Evolutionary conservation across 1,284 basidiomycete species (phyloP), one percentile per base, ranked within the genome.

Genomic region (Fistulina hepatica): DNA sequence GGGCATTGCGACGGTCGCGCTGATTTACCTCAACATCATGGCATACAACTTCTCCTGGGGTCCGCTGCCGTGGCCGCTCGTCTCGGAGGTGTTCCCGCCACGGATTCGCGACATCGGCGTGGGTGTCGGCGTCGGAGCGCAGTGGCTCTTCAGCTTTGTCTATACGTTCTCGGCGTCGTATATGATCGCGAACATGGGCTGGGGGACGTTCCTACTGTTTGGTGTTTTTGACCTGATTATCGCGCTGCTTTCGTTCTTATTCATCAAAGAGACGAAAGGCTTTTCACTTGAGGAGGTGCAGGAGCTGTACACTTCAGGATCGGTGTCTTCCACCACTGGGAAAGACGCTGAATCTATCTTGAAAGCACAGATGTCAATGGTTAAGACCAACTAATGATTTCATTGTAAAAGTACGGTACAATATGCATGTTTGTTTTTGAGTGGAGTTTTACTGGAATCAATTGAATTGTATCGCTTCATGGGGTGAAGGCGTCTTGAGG

Each of bases 21-120:
- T 42, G 16, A 38, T 42, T 13, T 42, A 42, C 30, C 20, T 26
- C 20, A 34, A 42, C 21, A 42, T 42, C 13, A 42, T 42, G 41
- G 36, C 36, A 22, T 42, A 42, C 28, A 42, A 42, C 21, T 42
- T 42, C 37, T 42, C 41, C 4, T 42, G 41, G 41, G 41, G 41
- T 6, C 41, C 41, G 12, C 26, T 42, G 2, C 41, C 41, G 12
- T 42, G 41, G 37, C 36, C 41, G 34, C 27, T 13, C n/a, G 27
- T 30, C 5, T 17, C 21, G 13, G 6, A 28, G 12, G 11, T 21
- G 5, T 30, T 9, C 9, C 22, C 21, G 4, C 17, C 20, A 4
- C 36, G 11, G 27, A 22, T 21, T 16, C 27, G 27, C 27, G 27
- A 30, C 7, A n/a, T 30, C 27, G 27, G 27, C 27, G 17, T 30